Conservation (phyloP, 331 rosid genomes). For the Quercus tomentella region DNA sequence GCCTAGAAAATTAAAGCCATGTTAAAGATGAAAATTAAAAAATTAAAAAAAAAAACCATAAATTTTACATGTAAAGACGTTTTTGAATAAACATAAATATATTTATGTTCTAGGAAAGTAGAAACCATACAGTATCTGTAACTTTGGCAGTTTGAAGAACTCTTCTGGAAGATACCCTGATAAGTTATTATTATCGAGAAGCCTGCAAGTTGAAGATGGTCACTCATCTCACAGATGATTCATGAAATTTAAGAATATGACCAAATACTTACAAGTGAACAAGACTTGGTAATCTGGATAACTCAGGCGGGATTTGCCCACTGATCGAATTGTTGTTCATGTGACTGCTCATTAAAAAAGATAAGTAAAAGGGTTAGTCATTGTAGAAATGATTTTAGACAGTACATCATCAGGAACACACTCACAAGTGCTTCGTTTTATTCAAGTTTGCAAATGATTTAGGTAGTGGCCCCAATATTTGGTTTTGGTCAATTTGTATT, state of each 20-base stretch:
- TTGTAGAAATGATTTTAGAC: too few species aligned
- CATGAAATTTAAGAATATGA: background rate
- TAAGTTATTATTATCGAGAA: conserved; percentile 18
- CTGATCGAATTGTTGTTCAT: conserved; percentile 50
- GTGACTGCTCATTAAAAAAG: conserved; percentile 29
- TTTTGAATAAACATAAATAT: background rate
- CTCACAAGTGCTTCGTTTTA: conserved; percentile 72
- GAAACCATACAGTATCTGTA: conserved; percentile 8
- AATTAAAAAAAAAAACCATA: background rate
- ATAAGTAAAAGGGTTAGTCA: background rate
- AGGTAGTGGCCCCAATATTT: conserved; percentile 70
- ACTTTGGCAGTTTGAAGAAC: background rate
- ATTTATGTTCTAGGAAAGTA: background rate
- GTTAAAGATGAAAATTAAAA: background rate
- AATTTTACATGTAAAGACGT: background rate
- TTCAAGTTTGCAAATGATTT: conserved; percentile 64
- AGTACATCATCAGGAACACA: conserved; percentile 13
- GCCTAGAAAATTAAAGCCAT: too few species aligned
- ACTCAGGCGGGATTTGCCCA: conserved; percentile 40
- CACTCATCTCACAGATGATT: background rate
- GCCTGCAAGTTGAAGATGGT: conserved; percentile 10
- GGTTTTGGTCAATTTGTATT: conserved; percentile 71
- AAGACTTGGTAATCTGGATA: conserved; percentile 21
- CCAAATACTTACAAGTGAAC: conserved; percentile 42
- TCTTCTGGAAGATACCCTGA: conserved; percentile 18